These are phyloP conservation scores for Yamadazyma conglobata DNA, from an alignment of 1,139 yeast species.

Conservation along the genomic window DNA sequence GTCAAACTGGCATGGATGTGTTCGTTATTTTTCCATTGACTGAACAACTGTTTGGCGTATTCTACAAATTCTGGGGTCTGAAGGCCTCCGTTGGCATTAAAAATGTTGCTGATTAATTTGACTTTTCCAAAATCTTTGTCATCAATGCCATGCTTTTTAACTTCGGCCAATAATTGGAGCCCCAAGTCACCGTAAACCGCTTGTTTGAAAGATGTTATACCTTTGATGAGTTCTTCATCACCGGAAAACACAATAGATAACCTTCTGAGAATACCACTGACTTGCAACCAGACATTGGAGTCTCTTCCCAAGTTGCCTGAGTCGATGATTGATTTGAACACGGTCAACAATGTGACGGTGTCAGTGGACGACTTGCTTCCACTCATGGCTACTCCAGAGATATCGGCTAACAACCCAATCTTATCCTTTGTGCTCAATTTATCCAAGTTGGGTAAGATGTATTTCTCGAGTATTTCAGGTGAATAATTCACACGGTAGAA, in stretches of 20 bases:
- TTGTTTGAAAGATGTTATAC: constrained; percentile 38
- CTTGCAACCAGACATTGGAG: constrained; percentile 65
- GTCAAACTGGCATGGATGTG: constrained; percentile 54
- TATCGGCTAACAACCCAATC: constrained; percentile 66
- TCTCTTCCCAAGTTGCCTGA: constrained; percentile 43
- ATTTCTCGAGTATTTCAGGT: constrained; percentile 38
- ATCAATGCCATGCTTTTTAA: constrained; percentile 20
- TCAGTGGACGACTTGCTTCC: constrained; percentile 49
- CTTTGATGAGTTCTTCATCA: constrained; percentile 34
- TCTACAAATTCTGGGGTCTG: constrained; percentile 48
- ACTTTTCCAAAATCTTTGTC: constrained; percentile 42
- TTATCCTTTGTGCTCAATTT: constrained; percentile 55
- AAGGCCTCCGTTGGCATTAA: constrained; percentile 49
- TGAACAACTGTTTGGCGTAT: constrained; percentile 43
- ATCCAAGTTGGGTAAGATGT: constrained; percentile 42
- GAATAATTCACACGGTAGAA: constrained; percentile 68
- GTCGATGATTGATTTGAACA: constrained; percentile 39
- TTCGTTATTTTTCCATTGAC: constrained; percentile 30
- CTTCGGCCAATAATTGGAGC: constrained; percentile 33
- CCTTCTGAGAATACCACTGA: constrained; percentile 41
- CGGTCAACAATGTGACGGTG: constrained; percentile 42
- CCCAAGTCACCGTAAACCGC: constrained; percentile 30
- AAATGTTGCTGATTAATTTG: constrained; percentile 50
- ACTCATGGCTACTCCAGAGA: constrained; percentile 56
- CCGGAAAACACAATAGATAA: constrained; percentile 48